Conservation (phyloP, 108 stramenopile genomes). For the Nannochloropsis oceanica region DNA sequence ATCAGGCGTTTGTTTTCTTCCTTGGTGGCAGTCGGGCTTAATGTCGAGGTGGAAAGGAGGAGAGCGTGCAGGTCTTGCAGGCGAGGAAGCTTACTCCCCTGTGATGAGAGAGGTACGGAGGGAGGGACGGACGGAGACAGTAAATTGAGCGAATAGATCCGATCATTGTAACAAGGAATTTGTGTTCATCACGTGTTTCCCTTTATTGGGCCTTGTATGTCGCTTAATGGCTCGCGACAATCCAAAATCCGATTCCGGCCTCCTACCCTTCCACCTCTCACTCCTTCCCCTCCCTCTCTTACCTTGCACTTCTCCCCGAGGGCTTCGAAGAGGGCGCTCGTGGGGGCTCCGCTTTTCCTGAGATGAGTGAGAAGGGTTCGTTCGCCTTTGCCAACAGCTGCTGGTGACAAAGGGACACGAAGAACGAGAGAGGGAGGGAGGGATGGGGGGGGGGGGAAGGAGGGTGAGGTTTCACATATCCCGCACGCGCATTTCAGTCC, state of each 20-base stretch:
- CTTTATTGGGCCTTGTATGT: too few relatives aligned
- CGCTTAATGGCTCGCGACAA: too few relatives aligned
- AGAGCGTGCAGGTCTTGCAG: background rate
- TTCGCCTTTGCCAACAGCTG: background rate
- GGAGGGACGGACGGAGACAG: too few relatives aligned
- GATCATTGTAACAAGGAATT: too few relatives aligned
- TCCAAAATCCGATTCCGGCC: too few relatives aligned
- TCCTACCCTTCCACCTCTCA: too few relatives aligned
- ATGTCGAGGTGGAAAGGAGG: background rate
- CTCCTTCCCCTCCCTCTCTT: background rate
- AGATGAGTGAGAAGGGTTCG: background rate
- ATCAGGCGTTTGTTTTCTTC: background rate
- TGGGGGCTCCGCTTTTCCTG: background rate
- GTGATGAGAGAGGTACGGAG: background rate
- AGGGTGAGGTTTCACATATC: too few relatives aligned
- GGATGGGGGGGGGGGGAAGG: background rate
- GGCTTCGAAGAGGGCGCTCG: background rate
- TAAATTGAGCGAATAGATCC: too few relatives aligned
- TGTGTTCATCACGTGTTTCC: too few relatives aligned
- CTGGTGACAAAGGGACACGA: background rate
- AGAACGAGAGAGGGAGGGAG: background rate
- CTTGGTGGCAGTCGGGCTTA: background rate
- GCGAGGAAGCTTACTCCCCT: background rate
- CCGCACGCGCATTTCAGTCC: background rate
- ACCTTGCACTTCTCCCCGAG: background rate